Evolutionary conservation across 345 rosid genomes (phyloP).

Genomic region (Pistacia integerrima): DNA sequence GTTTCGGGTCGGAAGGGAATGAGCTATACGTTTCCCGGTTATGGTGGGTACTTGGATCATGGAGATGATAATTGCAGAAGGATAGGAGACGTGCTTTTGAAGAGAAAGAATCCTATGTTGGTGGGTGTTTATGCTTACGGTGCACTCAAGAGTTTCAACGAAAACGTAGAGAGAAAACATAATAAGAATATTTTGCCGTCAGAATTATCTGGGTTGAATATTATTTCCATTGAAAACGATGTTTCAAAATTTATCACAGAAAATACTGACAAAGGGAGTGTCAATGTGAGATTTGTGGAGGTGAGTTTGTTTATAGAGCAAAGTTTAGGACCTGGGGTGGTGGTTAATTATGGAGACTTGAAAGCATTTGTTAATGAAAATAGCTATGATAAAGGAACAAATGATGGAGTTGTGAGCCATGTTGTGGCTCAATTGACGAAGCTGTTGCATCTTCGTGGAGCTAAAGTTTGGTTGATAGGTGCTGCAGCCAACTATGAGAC

Average conservation of each 20-base stretch:
- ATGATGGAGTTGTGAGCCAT: constrained; percentile 32
- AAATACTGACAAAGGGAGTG: constrained; percentile 32
- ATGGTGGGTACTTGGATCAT: constrained; percentile 24
- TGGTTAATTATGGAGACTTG: constrained; percentile 69
- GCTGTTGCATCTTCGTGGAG: constrained; percentile 40
- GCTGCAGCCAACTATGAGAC: constrained; percentile 54
- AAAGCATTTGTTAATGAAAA: constrained; percentile 32
- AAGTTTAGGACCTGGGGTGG: constrained; percentile 46
- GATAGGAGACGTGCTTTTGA: constrained; percentile 54
- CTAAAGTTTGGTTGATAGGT: constrained; percentile 70
- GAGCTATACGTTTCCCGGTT: constrained; percentile 40
- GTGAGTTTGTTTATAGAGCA: constrained; percentile 42
- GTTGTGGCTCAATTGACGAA: constrained; percentile 52
- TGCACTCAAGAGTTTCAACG: constrained; percentile 50
- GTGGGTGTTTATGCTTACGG: constrained; percentile 60
- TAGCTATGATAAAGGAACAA: constrained; percentile 9
- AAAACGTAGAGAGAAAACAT: constrained; percentile 36
- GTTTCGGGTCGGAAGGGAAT: constrained; percentile 44
- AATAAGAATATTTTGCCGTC: constrained; percentile 25
- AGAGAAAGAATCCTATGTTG: constrained; percentile 73
- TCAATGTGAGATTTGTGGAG: constrained; percentile 48
- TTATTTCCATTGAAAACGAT: constrained; percentile 44
- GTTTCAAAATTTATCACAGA: constrained; percentile 34
- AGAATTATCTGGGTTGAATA: constrained; percentile 44
- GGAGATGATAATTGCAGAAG: constrained; percentile 57